Evolutionary conservation across 805 yeast genomes (phyloP).

Genomic region (Candida ovalis): DNA sequence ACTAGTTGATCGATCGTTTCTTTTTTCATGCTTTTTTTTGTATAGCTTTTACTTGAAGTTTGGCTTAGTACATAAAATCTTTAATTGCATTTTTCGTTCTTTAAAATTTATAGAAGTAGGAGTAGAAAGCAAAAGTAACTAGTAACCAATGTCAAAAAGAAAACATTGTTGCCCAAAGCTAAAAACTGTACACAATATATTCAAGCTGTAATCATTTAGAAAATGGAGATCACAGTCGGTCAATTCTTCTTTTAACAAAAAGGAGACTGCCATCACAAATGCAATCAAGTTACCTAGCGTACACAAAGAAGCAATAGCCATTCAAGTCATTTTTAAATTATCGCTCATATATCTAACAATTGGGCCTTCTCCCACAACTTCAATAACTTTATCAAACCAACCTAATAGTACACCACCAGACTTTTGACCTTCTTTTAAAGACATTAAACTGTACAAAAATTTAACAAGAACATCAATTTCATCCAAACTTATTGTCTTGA

Average conservation of each 20-base stretch:
- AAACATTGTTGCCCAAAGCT: too few species aligned
- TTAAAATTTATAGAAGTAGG: too few species aligned
- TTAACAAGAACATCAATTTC: constrained; percentile 79
- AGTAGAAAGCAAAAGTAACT: too few species aligned
- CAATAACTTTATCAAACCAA: constrained; percentile 92
- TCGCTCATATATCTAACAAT: constrained; percentile 84
- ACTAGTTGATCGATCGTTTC: background rate
- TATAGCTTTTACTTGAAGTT: background rate
- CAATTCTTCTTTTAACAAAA: too few species aligned
- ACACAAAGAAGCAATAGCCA: background rate
- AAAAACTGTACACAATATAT: too few species aligned
- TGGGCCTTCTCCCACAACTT: constrained; percentile 82
- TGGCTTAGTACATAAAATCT: too few species aligned
- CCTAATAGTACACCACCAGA: constrained; percentile 81
- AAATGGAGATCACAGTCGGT: too few species aligned
- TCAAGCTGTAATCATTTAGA: too few species aligned
- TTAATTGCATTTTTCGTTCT: too few species aligned
- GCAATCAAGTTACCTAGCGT: too few species aligned
- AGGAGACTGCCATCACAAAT: too few species aligned
- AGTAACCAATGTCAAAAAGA: too few species aligned
- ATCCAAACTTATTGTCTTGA: constrained; percentile 53
- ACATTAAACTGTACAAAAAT: constrained; percentile 83
- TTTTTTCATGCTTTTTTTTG: background rate
- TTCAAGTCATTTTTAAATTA: constrained; percentile 26
- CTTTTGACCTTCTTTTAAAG: constrained; percentile 69